Conservation (phyloP, 108 stramenopile genomes). For the Skeletonema marinoi region DNA sequence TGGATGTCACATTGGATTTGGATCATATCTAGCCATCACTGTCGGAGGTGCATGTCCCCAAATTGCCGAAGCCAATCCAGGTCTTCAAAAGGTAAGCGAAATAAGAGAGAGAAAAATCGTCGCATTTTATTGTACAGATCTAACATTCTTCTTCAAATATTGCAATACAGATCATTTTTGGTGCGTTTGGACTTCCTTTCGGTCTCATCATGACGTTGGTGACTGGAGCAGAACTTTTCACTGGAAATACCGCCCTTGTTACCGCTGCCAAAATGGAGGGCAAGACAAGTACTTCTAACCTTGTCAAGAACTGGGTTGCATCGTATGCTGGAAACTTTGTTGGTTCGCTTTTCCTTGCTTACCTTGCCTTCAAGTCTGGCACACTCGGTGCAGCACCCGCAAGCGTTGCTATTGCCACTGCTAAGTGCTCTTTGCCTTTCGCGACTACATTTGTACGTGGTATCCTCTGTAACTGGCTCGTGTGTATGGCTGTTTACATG, state of each 20-base stretch:
- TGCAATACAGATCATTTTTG: conserved; percentile 66
- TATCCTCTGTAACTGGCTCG: conserved; percentile 95
- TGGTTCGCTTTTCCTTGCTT: conserved; percentile 79
- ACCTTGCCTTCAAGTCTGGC: conserved; percentile 71
- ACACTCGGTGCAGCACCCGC: conserved; percentile 76
- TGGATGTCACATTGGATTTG: conserved; percentile 89
- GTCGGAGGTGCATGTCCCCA: conserved; percentile 87
- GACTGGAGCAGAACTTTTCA: conserved; percentile 70
- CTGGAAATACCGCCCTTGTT: conserved; percentile 82
- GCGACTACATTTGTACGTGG: conserved; percentile 88
- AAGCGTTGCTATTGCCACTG: conserved; percentile 78
- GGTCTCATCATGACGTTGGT: conserved; percentile 88
- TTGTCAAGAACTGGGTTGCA: conserved; percentile 78
- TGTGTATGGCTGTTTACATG: conserved; percentile 95
- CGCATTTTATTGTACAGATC: not conserved
- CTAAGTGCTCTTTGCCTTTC: conserved; percentile 80
- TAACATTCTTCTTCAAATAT: not conserved
- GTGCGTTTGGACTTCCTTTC: conserved; percentile 85
- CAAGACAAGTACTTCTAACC: conserved; percentile 56
- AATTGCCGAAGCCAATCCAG: conserved; percentile 84
- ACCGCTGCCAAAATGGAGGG: conserved; percentile 81
- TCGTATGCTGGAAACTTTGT: conserved; percentile 89
- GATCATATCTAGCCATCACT: conserved; percentile 83
- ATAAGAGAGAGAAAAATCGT: not conserved
- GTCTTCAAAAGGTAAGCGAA: conserved; percentile 75